A percentile compares a stretch with the other conserved stretches of the same genome.
These are phyloP conservation scores for Gloeopeniophorella convolvens DNA, from an alignment of 768 basidiomycete species.

Conservation along the genomic window DNA sequence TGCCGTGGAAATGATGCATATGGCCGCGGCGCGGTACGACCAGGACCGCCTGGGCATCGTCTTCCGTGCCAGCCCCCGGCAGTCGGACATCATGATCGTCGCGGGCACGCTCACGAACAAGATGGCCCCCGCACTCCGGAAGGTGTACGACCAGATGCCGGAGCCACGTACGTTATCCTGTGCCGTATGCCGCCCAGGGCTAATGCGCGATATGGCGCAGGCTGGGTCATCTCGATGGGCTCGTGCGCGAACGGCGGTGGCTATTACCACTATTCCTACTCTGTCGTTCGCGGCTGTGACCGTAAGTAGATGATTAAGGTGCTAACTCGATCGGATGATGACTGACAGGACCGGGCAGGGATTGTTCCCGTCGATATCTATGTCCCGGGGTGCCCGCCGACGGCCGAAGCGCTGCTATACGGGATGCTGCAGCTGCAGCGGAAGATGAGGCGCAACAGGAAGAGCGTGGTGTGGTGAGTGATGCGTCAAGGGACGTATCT, in stretches of 20 bases:
- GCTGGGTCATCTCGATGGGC: constrained; percentile 99
- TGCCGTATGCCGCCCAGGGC: background rate
- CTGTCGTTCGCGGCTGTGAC: constrained; percentile 97
- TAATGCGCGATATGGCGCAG: constrained; percentile 29
- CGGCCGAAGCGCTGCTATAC: constrained; percentile 94
- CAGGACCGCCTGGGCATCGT: constrained; percentile 96
- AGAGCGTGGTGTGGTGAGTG: constrained; percentile 77
- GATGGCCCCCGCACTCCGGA: constrained; percentile 97
- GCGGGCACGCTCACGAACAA: constrained; percentile 99
- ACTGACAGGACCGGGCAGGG: constrained; percentile 36
- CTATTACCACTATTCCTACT: constrained; percentile 98
- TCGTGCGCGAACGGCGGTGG: constrained; percentile 98
- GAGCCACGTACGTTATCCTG: constrained; percentile 65
- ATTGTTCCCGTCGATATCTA: constrained; percentile 99
- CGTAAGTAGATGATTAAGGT: constrained; percentile 43
- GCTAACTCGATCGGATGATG: constrained; percentile 9
- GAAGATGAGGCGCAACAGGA: constrained; percentile 88
- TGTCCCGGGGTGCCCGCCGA: constrained; percentile 91
- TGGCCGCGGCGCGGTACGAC: constrained; percentile 98
- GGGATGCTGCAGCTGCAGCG: constrained; percentile 96
- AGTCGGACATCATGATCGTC: constrained; percentile 98
- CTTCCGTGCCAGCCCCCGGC: constrained; percentile 97
- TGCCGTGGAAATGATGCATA: constrained; percentile 99
- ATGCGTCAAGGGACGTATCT: background rate
- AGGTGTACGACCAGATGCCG: constrained; percentile 98